Evolutionary conservation across 208 protist species (phyloP), one percentile per base, ranked within the genome.

Genomic region (Leishmania gerbilli): DNA sequence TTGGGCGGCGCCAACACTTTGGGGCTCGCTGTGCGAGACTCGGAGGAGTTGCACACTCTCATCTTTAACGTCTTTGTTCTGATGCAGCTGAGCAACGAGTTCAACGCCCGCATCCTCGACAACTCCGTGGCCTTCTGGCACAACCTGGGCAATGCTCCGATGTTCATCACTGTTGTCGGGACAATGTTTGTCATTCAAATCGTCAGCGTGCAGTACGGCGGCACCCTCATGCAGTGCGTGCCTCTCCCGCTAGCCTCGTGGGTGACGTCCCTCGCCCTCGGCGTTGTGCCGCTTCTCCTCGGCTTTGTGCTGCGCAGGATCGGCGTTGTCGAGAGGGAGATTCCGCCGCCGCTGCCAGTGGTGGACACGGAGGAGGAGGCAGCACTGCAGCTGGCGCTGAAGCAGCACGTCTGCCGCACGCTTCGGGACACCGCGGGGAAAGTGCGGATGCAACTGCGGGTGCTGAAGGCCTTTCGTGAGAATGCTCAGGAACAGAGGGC

Each of bases 81-180:
- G 76, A 88, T 97, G 92, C 95, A 96, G 84, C 89, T 97, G 68
- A 93, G 94, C 85, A 97, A 96, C 86, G 95, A 96, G 79, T 96
- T 97, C 84, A 96, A 97, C 79, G 93, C 95, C 0, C 90, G 95
- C 21, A 80, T 96, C 40, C 84, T 97, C n/a, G 77, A 84, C 64
- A 67, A 77, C 62, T 76, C 75, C 24, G 83, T 92, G 77, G 74
- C 67, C 53, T 89, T 96, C 76, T 93, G 90, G 82, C 87, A 84
- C 74, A 85, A 92, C 68, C 90, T 87, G 45, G 74, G 84, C 31
- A 81, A 90, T 60, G 95, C 91, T 69, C 79, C 82, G 19, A 87
- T 87, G 55, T 85, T 97, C 31, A 67, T 95, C 49, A 40, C 79
- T 45, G 95, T 97, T 60, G 93, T 95, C 15, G 74, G 49, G n/a